Conservation (phyloP, 2,329 filamentous ascomycete species). For the Aspergillus tanneri region DNA sequence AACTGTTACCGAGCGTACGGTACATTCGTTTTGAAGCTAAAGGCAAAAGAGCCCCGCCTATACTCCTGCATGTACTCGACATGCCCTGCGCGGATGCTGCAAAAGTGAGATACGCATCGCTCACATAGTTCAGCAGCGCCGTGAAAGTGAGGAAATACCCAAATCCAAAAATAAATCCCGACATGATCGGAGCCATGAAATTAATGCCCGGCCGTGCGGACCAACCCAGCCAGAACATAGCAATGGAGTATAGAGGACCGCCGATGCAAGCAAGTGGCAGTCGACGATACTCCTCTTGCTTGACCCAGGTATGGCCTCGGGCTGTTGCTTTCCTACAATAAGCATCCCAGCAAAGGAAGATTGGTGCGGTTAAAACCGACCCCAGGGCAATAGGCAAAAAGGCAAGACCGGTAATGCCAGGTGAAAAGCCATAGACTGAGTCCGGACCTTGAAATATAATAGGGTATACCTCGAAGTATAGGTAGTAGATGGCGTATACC, state of each 20-base stretch:
- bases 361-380: not conserved
- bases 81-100: conserved; percentile 45
- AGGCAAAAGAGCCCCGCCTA: conserved; percentile 55
- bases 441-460: conserved; percentile 3
- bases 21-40: conserved; percentile 41
- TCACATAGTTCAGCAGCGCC: conserved; percentile 5
- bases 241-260: conserved; percentile 59
- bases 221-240: conserved; percentile 66
- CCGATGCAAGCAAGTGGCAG: conserved; percentile 64
- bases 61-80: conserved; percentile 46
- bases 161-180: conserved; percentile 62
- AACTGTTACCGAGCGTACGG: conserved; percentile 26
- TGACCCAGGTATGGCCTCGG: not conserved
- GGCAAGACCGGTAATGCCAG: not conserved
- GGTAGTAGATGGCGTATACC: conserved; percentile 6
- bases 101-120: conserved; percentile 3
- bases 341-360: not conserved
- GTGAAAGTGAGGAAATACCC: conserved; percentile 55
- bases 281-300: conserved; percentile 33
- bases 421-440: conserved; percentile 1
- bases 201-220: conserved; percentile 57
- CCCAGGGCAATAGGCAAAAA: conserved; percentile 2
- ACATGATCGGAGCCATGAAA: conserved; percentile 67
- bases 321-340: not conserved
- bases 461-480: conserved; percentile 48